Conservation (phyloP, 192 early-diverging fungal genomes). For the Coemansia interrupta region DNA sequence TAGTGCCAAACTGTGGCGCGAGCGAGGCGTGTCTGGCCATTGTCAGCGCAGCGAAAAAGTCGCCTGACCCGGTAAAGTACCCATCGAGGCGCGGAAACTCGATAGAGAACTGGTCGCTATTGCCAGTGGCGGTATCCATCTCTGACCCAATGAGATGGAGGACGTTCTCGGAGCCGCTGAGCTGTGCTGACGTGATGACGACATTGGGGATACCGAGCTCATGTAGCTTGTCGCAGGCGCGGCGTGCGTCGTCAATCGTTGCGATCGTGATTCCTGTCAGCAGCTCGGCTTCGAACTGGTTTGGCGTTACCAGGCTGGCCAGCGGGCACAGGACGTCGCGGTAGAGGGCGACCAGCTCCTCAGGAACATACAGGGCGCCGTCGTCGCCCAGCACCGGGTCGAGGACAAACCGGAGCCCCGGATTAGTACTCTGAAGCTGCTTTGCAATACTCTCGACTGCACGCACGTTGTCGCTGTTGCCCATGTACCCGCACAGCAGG, state of each 20-base stretch:
- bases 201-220: constrained; percentile 61
- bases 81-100: constrained; percentile 70
- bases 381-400: constrained; percentile 93
- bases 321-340: constrained; percentile 62
- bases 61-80: constrained; percentile 91
- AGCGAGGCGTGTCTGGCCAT: constrained; percentile 60
- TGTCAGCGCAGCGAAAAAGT: constrained; percentile 76
- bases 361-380: constrained; percentile 74
- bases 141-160: constrained; percentile 56
- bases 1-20: constrained; percentile 9
- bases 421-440: constrained; percentile 54
- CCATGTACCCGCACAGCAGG: constrained; percentile 86
- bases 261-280: constrained; percentile 59
- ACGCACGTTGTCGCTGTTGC: constrained; percentile 62
- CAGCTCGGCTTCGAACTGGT: constrained; percentile 84
- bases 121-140: background rate
- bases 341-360: constrained; percentile 77
- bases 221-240: constrained; percentile 65
- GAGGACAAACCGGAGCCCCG: constrained; percentile 54
- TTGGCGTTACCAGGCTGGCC: constrained; percentile 82
- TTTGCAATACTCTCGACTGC: constrained; percentile 57
- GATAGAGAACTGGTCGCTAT: constrained; percentile 60
- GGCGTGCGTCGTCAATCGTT: constrained; percentile 52
- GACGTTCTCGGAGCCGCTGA: constrained; percentile 29
- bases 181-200: constrained; percentile 71